phyloP scores from a whole-genome alignment of 2,329 filamentous ascomycete species.

The Acarospora socialis region DNA sequence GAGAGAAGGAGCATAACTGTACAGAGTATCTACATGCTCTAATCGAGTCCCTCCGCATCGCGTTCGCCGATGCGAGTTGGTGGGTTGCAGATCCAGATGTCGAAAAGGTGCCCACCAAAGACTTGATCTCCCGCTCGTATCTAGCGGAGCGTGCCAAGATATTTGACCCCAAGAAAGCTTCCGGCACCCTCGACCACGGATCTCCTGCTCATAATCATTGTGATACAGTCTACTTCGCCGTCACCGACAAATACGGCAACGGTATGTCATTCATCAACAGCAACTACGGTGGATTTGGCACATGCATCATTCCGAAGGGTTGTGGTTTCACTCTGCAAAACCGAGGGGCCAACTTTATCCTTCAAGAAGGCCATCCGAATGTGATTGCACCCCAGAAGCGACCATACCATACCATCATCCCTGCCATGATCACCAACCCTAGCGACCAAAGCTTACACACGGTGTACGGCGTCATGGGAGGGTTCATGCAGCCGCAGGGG shows the following conservation, averaged over 20 bases:
- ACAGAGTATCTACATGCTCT: slow-evolving; percentile 69
- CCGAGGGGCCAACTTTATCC: slow-evolving; percentile 72
- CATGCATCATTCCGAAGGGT: slow-evolving; percentile 65
- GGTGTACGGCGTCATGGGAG: slow-evolving; percentile 93
- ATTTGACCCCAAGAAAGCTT: slow-evolving; percentile 40
- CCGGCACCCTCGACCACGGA: slow-evolving; percentile 49
- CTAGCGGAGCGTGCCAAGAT: slow-evolving; percentile 55
- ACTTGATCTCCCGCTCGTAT: slow-evolving; percentile 59
- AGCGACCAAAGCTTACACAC: slow-evolving; percentile 61
- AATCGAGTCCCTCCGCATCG: slow-evolving; percentile 75
- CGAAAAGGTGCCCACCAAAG: slow-evolving; percentile 51
- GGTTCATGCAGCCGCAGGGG: slow-evolving; percentile 96
- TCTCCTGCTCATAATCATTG: slow-evolving; percentile 72
- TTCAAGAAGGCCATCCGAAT: slow-evolving; percentile 61
- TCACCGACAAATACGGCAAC: slow-evolving; percentile 69
- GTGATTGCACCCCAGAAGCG: slow-evolving; percentile 65
- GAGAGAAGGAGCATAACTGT: slow-evolving; percentile 62
- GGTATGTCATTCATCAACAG: slow-evolving; percentile 94
- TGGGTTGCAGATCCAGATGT: slow-evolving; percentile 75
- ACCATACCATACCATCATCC: slow-evolving; percentile 97
- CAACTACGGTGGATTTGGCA: slow-evolving; percentile 79
- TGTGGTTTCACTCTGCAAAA: slow-evolving; percentile 94
- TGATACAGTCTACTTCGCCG: slow-evolving; percentile 90
- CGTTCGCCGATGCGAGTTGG: slow-evolving; percentile 82
- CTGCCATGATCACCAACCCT: slow-evolving; percentile 70